Evolutionary conservation across 331 rosid genomes (phyloP).

Genomic region (Rosa hybrid): DNA sequence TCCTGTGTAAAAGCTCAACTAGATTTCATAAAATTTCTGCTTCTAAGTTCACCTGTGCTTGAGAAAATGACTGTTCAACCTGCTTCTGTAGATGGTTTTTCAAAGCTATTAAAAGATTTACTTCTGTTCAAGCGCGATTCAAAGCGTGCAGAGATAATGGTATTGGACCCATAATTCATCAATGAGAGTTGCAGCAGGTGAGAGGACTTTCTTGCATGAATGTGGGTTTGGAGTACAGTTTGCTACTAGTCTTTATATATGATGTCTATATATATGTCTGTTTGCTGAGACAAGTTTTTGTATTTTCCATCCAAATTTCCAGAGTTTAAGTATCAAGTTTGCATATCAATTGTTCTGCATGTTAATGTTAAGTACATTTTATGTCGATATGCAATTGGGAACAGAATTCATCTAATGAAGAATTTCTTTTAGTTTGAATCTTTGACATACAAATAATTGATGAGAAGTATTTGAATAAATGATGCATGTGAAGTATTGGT

Average conservation of each 20-base stretch:
- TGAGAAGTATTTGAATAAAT: too few species aligned
- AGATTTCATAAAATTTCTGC: conserved; percentile 47
- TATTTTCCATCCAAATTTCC: background rate
- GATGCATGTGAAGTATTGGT: too few species aligned
- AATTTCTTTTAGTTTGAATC: too few species aligned
- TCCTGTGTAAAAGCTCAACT: conserved; percentile 47
- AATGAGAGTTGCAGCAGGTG: background rate
- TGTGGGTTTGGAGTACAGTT: background rate
- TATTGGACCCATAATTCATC: conserved; percentile 21
- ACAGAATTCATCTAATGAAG: too few species aligned
- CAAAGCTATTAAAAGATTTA: conserved; percentile 31
- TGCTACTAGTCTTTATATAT: background rate
- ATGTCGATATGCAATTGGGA: too few species aligned
- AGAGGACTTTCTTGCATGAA: background rate
- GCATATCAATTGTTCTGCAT: too few species aligned
- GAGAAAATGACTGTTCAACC: conserved; percentile 6
- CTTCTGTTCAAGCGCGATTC: conserved; percentile 49
- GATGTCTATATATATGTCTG: background rate
- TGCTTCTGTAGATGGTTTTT: background rate
- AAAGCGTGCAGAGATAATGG: conserved; percentile 41
- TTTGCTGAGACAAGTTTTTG: background rate
- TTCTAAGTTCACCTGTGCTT: conserved; percentile 17
- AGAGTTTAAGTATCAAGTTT: background rate
- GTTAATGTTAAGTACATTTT: background rate
- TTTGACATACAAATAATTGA: too few species aligned